Conservation (phyloP, 2,329 filamentous ascomycete species). For the Graphilbum sp. region DNA sequence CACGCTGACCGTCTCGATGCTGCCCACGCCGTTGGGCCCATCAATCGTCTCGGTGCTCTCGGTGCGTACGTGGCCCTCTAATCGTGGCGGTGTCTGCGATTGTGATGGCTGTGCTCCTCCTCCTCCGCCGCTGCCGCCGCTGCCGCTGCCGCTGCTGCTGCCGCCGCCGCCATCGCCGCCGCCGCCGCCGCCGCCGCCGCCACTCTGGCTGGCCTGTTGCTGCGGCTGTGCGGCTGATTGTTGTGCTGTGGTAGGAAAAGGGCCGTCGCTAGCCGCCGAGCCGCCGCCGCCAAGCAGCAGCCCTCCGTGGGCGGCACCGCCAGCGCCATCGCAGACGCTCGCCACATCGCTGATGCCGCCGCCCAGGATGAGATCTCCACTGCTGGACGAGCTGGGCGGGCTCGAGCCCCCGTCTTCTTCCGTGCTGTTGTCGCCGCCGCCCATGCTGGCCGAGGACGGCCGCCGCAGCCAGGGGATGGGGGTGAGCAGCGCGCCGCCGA, state of each 20-base stretch:
- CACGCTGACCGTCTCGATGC: constrained; percentile 67
- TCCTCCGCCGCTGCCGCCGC: background rate
- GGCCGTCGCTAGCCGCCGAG: background rate
- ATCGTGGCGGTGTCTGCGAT: too few relatives aligned
- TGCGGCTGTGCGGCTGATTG: constrained; percentile 14
- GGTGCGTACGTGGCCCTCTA: constrained; percentile 47
- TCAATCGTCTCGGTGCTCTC: constrained; percentile 69
- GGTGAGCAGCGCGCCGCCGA: constrained; percentile 81
- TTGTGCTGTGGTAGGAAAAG: constrained; percentile 1
- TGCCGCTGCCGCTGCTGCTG: too few relatives aligned
- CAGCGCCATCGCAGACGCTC: background rate
- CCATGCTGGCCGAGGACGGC: constrained; percentile 14
- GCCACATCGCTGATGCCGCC: constrained; percentile 2
- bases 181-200: too few relatives aligned
- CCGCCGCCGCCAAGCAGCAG: constrained; percentile 3
- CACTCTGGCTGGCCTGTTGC: constrained; percentile 8
- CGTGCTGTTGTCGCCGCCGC: constrained; percentile 6
- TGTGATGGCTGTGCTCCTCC: too few relatives aligned
- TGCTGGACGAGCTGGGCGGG: constrained; percentile 6
- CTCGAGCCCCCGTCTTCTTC: constrained; percentile 6
- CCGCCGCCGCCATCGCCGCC: too few relatives aligned
- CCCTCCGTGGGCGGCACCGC: background rate
- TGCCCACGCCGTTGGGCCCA: constrained; percentile 61
- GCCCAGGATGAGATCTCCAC: constrained; percentile 5
- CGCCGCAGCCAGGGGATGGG: constrained; percentile 76